A percentile compares a stretch with the other conserved stretches of the same genome.
Evolutionary conservation across 306 rosid genomes (phyloP).

Genomic region (Styphnolobium japonicum): DNA sequence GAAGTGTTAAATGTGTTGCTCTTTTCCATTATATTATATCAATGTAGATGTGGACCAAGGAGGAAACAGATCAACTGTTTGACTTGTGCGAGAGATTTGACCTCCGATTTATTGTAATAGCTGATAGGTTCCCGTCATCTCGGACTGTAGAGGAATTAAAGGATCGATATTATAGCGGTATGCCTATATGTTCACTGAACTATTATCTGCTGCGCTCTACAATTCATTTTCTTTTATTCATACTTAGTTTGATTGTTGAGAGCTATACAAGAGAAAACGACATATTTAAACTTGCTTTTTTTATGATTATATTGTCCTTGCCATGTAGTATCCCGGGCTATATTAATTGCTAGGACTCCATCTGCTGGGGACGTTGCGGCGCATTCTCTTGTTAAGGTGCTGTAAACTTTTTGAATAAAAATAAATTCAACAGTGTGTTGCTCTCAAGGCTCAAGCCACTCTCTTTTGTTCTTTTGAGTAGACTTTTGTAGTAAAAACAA

Average conservation of each 20-base stretch:
- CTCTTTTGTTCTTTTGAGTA: not conserved
- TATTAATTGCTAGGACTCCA: constrained; percentile 65
- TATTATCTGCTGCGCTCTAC: not conserved
- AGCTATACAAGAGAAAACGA: constrained; percentile 3
- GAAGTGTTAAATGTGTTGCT: not conserved
- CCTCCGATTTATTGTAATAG: constrained; percentile 85
- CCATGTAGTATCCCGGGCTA: constrained; percentile 63
- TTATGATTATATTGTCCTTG: not conserved
- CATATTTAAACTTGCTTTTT: constrained; percentile 6
- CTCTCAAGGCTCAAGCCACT: constrained; percentile 14
- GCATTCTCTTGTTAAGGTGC: constrained; percentile 78
- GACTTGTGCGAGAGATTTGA: constrained; percentile 82
- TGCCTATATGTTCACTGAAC: constrained; percentile 18
- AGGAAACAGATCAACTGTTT: constrained; percentile 91
- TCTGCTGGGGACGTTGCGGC: constrained; percentile 64
- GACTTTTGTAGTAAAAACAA: constrained; percentile 1
- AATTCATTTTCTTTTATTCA: constrained; percentile 2
- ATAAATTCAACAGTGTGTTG: not conserved
- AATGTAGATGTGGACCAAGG: constrained; percentile 80
- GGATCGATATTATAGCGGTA: constrained; percentile 91
- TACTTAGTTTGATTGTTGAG: constrained; percentile 2
- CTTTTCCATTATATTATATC: constrained; percentile 16
- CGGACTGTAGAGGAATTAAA: constrained; percentile 86
- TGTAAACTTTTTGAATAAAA: not conserved
- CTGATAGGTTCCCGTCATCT: constrained; percentile 84